Base-by-base conservation (phyloP, 1,284 basidiomycete species). In the Puccinia polysora region DNA sequence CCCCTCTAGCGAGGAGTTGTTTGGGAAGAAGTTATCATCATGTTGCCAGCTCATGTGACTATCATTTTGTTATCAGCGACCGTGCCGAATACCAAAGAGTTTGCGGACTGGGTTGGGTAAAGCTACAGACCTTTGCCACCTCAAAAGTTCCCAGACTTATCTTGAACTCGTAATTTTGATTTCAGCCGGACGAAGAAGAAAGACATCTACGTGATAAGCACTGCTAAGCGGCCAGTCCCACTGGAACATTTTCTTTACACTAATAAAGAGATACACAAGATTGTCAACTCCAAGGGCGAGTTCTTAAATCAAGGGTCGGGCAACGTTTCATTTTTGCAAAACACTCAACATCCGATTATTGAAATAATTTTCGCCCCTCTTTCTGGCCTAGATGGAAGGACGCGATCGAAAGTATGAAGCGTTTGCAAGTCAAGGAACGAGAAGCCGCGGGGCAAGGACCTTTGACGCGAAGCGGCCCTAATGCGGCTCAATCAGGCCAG, bases 1-100 rank as follows among this genome's bases (percentile, higher is more conserved):
- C 15, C 5, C 56, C 14, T 25, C n/a, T 77, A 96, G 92, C 85
- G 96, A 78, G 96, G 96, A 64, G 96, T 99, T 10, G 96, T 99
- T 15, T 99, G 96, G 96, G 96, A 99, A 81, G 96, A 99, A 81
- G 96, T 98, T 38, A 99, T 99, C 76, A 99, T 99, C 80, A 95
- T 97, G 91, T 82, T 97, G 12, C 93, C 93, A 0, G 93, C 97
- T 75, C 93, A 97, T 81, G 89, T 97, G 79, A 94, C 89, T 79
- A 96, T 97, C 78, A 96, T 99, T 73, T 83, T 99, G 36, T 83
- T 99, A 15, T 97, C 95, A 2, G 96, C 96, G 0, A 99, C 96
- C 0, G 96, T 99, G 0, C 95, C 96, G 2, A 99, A 99, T 78
- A 92, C 94, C 1, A 92, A 90, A 77, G 96, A 98, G 79, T 99